A percentile compares a stretch with the other conserved stretches of the same genome.
phyloP scores from a whole-genome alignment of 2,329 filamentous ascomycete species.

The Aspergillus sp. region DNA sequence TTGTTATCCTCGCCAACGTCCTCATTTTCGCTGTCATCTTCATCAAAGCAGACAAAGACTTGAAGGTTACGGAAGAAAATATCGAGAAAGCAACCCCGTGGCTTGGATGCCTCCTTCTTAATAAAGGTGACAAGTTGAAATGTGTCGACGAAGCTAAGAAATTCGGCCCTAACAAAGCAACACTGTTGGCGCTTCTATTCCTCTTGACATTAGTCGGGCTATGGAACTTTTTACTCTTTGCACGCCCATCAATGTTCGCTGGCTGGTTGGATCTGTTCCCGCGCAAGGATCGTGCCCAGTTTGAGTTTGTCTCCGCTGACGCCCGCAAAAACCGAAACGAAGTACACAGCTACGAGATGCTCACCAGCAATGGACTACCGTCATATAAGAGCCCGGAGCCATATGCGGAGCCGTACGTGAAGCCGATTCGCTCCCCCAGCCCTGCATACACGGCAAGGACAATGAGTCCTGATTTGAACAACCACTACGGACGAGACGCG shows the following conservation, averaged over 20 bases:
- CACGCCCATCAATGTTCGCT: conserved; percentile 77
- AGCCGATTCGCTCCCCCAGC: conserved; percentile 21
- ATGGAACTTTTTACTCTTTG: conserved; percentile 79
- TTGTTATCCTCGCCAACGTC: conserved; percentile 87
- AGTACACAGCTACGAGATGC: conserved; percentile 77
- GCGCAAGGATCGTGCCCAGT: conserved; percentile 48
- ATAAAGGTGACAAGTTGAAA: conserved; percentile 60
- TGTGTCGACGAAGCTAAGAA: conserved; percentile 63
- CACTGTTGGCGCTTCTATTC: conserved; percentile 77
- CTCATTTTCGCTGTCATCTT: conserved; percentile 93
- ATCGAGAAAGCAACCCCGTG: conserved; percentile 61
- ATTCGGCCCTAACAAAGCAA: conserved; percentile 72
- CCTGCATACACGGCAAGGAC: conserved; percentile 14
- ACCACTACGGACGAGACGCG: conserved; percentile 43
- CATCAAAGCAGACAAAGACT: conserved; percentile 77
- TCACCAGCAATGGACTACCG: conserved; percentile 38
- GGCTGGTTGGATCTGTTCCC: conserved; percentile 74
- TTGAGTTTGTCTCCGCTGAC: conserved; percentile 89
- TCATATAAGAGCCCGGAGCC: conserved; percentile 36
- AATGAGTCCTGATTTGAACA: conserved; percentile 18
- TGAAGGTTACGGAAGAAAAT: conserved; percentile 57
- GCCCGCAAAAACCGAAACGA: conserved; percentile 66
- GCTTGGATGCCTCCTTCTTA: conserved; percentile 67
- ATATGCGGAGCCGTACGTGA: conserved; percentile 29
- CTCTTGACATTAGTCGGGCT: conserved; percentile 83